phyloP scores from a whole-genome alignment of 768 basidiomycete species.

The Leccinum broughii region DNA sequence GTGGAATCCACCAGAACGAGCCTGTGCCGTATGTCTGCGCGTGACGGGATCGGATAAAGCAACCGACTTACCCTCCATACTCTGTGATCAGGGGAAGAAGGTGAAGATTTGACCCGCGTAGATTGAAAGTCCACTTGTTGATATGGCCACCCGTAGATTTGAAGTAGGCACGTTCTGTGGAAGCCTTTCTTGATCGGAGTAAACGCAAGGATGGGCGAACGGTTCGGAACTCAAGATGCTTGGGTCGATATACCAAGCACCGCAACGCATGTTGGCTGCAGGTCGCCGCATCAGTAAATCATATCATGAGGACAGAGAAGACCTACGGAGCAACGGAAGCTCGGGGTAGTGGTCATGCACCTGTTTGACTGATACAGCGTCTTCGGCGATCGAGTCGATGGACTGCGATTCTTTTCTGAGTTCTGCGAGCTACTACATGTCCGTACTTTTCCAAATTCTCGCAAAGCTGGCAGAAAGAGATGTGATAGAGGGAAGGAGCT shows the following conservation, averaged over 20 bases:
- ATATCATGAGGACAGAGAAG: neutral
- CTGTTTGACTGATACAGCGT: constrained; percentile 64
- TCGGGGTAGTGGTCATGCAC: constrained; percentile 50
- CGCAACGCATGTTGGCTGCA: constrained; percentile 88
- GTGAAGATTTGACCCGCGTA: constrained; percentile 82
- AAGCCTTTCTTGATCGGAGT: constrained; percentile 6
- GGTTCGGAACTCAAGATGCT: constrained; percentile 42
- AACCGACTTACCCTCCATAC: constrained; percentile 55
- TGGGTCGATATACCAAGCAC: constrained; percentile 90
- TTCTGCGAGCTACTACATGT: constrained; percentile 15
- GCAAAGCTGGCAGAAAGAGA: too few species aligned
- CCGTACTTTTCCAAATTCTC: neutral
- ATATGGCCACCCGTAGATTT: constrained; percentile 91
- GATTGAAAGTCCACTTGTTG: constrained; percentile 81
- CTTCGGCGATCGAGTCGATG: constrained; percentile 80
- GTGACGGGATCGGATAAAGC: neutral
- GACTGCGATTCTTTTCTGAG: constrained; percentile 72
- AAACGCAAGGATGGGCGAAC: neutral
- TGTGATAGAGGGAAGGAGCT: too few species aligned
- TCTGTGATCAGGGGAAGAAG: constrained; percentile 58
- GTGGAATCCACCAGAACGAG: constrained; percentile 91
- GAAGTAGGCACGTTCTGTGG: constrained; percentile 62
- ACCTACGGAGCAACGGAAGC: constrained; percentile 59
- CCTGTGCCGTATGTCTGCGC: constrained; percentile 38
- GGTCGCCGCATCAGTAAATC: neutral